These are phyloP conservation scores for Termitomyces sp. DNA, from an alignment of 768 basidiomycete genomes.

Conservation along the genomic window DNA sequence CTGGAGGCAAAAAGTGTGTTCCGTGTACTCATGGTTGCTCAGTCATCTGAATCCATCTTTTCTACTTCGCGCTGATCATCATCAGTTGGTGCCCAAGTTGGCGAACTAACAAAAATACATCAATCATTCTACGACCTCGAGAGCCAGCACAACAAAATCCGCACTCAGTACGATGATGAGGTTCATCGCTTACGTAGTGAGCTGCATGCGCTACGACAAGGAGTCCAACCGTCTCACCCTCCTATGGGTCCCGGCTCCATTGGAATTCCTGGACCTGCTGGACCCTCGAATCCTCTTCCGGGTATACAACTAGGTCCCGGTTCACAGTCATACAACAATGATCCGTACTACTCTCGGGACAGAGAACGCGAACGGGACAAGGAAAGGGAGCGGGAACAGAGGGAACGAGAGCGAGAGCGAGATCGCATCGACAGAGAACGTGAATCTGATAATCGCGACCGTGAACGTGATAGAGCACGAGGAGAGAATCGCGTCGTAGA, in stretches of 20 bases:
- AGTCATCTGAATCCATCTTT: slow-evolving; percentile 1
- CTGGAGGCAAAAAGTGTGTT: slow-evolving; percentile 83
- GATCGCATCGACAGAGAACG: slow-evolving; percentile 25
- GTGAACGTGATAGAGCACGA: slow-evolving; percentile 17
- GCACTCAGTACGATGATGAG: slow-evolving; percentile 18
- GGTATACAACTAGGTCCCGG: slow-evolving; percentile 16
- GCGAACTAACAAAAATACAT: slow-evolving; percentile 16
- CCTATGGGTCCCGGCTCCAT: slow-evolving; percentile 17
- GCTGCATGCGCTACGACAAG: slow-evolving; percentile 14
- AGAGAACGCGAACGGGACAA: slow-evolving; percentile 25
- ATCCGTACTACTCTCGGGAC: slow-evolving; percentile 22
- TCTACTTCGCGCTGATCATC: not conserved
- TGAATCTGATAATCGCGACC: slow-evolving; percentile 24
- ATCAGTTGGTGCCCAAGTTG: slow-evolving; percentile 13
- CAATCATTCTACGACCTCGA: slow-evolving; percentile 19
- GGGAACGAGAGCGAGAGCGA: slow-evolving; percentile 38
- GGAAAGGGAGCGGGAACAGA: slow-evolving; percentile 22
- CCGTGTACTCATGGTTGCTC: not conserved
- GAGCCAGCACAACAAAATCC: slow-evolving; percentile 17
- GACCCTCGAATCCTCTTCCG: slow-evolving; percentile 17
- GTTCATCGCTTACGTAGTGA: slow-evolving; percentile 14
- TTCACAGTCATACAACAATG: slow-evolving; percentile 16
- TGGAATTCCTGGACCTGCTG: slow-evolving; percentile 17
- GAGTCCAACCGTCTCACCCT: slow-evolving; percentile 22
- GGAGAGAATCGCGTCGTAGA: slow-evolving; percentile 18